Conservation (phyloP, 225 moss, liverwort and hornwort genomes). For the Physcomitrellopsis africana region DNA sequence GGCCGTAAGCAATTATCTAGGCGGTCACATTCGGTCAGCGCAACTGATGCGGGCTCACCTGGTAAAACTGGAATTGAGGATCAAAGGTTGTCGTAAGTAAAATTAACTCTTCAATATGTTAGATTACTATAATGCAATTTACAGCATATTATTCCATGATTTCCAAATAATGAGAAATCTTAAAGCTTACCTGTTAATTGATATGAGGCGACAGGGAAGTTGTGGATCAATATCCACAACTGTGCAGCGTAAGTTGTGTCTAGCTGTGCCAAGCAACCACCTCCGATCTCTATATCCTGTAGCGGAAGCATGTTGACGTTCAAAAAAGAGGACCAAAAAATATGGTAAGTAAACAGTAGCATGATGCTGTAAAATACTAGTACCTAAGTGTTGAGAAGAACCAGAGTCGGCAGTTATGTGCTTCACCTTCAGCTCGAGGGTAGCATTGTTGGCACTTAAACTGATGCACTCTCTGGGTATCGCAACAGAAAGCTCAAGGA, state of each 20-base stretch:
- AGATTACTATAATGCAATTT: background rate
- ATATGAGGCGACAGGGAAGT: slow-evolving; percentile 52
- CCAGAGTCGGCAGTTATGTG: background rate
- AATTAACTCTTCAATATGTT: background rate
- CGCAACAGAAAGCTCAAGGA: slow-evolving; percentile 41
- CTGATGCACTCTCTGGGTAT: slow-evolving; percentile 38
- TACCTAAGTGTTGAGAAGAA: background rate
- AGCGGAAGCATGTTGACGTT: background rate
- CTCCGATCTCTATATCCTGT: slow-evolving; percentile 48
- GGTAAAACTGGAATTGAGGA: slow-evolving; percentile 43
- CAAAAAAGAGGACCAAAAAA: background rate
- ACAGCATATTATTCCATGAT: background rate
- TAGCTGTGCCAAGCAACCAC: slow-evolving; percentile 47
- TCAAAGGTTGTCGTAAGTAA: slow-evolving; percentile 4
- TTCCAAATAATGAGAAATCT: background rate
- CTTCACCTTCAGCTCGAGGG: slow-evolving; percentile 50
- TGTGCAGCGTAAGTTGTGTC: slow-evolving; percentile 45
- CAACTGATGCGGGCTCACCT: slow-evolving; percentile 50
- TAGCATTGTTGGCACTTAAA: slow-evolving; percentile 35
- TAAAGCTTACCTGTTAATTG: slow-evolving; percentile 43
- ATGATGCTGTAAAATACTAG: background rate
- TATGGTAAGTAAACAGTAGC: background rate
- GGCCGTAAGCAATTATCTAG: slow-evolving; percentile 57
- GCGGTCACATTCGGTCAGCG: slow-evolving; percentile 57
- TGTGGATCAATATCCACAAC: slow-evolving; percentile 55